Conservation (phyloP, 192 early-diverging fungal genomes). For the Dispira simplex region DNA sequence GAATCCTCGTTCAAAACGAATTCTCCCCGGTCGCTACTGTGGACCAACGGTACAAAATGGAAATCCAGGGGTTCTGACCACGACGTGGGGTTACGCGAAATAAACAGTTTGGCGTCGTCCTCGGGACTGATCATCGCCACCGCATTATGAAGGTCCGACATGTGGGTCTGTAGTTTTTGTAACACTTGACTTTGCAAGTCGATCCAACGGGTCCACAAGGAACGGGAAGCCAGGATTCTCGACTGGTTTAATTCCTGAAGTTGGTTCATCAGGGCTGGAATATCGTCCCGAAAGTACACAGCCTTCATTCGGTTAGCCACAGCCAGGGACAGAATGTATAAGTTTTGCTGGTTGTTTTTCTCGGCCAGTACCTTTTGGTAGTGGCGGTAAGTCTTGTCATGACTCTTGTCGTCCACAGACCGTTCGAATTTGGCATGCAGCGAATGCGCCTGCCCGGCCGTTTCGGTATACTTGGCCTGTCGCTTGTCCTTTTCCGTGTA, state of each 20-base stretch:
- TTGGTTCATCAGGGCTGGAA: slow-evolving; percentile 5
- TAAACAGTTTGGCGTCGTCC: not conserved
- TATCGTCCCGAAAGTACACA: not conserved
- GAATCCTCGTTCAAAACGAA: not conserved
- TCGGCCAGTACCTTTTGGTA: not conserved
- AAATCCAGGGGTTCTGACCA: slow-evolving; percentile 7
- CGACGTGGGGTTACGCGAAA: not conserved
- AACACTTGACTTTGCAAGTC: not conserved
- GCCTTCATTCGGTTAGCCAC: not conserved
- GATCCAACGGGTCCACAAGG: slow-evolving; percentile 7
- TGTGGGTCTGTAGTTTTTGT: not conserved
- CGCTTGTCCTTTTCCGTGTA: slow-evolving; percentile 3
- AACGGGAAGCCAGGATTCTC: not conserved
- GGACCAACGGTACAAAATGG: not conserved
- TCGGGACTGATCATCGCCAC: not conserved
- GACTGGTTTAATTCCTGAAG: slow-evolving; percentile 3
- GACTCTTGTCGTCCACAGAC: not conserved
- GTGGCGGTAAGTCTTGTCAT: not conserved
- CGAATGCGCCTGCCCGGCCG: not conserved
- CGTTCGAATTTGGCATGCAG: not conserved
- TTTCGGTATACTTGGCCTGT: slow-evolving; percentile 3
- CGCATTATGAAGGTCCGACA: not conserved
- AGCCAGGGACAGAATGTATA: not conserved
- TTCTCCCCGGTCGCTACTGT: slow-evolving; percentile 3
- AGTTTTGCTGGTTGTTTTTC: slow-evolving; percentile 4